These are phyloP conservation scores for Populus nigra DNA, from an alignment of 345 rosid genomes.

Conservation along the genomic window DNA sequence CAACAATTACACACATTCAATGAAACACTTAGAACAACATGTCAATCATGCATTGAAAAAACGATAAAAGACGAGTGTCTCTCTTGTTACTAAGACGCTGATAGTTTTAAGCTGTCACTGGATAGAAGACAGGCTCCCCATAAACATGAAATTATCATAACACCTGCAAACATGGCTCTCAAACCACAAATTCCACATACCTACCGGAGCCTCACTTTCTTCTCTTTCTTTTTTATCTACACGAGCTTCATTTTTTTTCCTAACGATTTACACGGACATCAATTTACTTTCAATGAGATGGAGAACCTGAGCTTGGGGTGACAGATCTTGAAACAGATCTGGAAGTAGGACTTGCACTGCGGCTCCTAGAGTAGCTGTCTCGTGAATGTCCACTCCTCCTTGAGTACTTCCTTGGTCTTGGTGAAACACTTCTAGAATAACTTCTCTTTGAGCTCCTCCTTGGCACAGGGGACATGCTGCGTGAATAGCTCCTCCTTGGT, in stretches of 20 bases:
- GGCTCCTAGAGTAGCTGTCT: slow-evolving; percentile 36
- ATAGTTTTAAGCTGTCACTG: neutral
- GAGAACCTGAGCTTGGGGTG: slow-evolving; percentile 44
- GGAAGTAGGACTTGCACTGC: slow-evolving; percentile 40
- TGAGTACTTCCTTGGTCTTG: slow-evolving; percentile 29
- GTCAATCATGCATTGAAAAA: too few relatives aligned
- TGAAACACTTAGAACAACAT: too few relatives aligned
- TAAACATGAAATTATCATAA: neutral
- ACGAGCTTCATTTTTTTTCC: too few relatives aligned
- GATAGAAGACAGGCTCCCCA: neutral
- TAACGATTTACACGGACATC: neutral
- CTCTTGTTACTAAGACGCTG: neutral
- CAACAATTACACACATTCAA: too few relatives aligned
- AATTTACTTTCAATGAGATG: slow-evolving; percentile 19
- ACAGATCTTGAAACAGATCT: slow-evolving; percentile 63
- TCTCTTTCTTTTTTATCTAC: too few relatives aligned
- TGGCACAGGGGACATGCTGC: slow-evolving; percentile 39
- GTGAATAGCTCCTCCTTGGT: slow-evolving; percentile 37
- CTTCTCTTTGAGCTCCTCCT: slow-evolving; percentile 31
- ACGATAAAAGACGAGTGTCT: neutral
- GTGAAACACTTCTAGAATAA: slow-evolving; percentile 37
- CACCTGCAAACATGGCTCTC: neutral
- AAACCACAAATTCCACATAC: neutral
- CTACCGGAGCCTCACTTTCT: neutral
- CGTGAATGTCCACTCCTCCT: slow-evolving; percentile 4